phyloP scores from a whole-genome alignment of 2,329 filamentous ascomycete genomes.

The Penicillium sp. region DNA sequence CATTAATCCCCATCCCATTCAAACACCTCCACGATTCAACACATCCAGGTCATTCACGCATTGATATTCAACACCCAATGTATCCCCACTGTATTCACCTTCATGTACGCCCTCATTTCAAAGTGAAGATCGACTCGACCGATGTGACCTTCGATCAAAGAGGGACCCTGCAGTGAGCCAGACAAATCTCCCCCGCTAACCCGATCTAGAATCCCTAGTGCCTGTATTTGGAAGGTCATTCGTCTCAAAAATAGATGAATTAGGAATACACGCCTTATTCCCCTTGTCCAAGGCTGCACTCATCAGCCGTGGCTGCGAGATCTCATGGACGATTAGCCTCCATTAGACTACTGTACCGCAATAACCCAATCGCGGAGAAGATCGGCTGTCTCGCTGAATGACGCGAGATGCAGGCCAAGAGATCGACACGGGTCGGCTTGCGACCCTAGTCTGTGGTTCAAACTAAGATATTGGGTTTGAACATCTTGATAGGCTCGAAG shows the following conservation, averaged over 20 bases:
- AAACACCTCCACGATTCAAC: not conserved
- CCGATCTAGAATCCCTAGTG: not conserved
- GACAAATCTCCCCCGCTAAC: not conserved
- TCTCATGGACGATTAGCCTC: conserved; percentile 15
- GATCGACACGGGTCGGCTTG: conserved; percentile 6
- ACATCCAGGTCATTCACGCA: not conserved
- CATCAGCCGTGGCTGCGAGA: conserved; percentile 12
- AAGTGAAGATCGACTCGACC: not conserved
- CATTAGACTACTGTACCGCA: conserved; percentile 8
- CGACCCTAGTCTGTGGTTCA: too few relatives aligned
- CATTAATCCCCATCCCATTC: conserved; percentile 14
- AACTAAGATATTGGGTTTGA: not conserved
- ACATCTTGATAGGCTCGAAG: conserved; percentile 10
- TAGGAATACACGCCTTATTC: not conserved
- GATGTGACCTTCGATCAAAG: conserved; percentile 26
- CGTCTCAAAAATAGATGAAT: not conserved
- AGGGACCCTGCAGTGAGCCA: not conserved
- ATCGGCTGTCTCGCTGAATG: conserved; percentile 11
- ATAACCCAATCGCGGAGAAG: conserved; percentile 16
- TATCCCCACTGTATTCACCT: conserved; percentile 1
- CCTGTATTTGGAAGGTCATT: not conserved
- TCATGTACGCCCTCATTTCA: not conserved
- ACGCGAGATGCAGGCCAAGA: conserved; percentile 4
- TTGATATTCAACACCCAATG: not conserved
- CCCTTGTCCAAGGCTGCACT: conserved; percentile 2